Evolutionary conservation across 2,329 filamentous ascomycete species (phyloP).

Genomic region (Trichoderma polysporum): DNA sequence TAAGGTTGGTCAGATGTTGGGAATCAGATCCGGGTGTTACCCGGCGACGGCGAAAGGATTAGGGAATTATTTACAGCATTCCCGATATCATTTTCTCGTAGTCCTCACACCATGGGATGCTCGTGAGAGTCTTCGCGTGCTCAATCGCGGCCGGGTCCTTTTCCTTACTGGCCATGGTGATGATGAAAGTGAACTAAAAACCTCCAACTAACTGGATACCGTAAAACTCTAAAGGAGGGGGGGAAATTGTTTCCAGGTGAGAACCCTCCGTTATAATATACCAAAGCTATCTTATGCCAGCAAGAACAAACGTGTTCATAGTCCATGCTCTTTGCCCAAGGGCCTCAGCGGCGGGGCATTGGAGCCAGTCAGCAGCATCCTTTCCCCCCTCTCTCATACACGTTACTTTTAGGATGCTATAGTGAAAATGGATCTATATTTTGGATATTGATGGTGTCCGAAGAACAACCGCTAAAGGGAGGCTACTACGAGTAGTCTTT

Average conservation of each 20-base stretch:
- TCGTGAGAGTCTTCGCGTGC: slow-evolving; percentile 47
- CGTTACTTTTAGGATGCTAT: slow-evolving; percentile 2
- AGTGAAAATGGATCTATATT: slow-evolving; percentile 8
- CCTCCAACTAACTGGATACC: background rate
- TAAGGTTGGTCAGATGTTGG: background rate
- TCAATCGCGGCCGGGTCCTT: slow-evolving; percentile 46
- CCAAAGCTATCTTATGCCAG: background rate
- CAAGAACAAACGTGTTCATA: slow-evolving; percentile 15
- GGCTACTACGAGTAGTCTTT: background rate
- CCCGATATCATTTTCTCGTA: slow-evolving; percentile 66
- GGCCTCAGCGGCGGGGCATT: slow-evolving; percentile 17
- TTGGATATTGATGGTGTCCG: slow-evolving; percentile 1
- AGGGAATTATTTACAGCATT: slow-evolving; percentile 48
- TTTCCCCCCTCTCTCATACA: slow-evolving; percentile 1
- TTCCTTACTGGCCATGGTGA: slow-evolving; percentile 30
- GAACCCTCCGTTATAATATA: slow-evolving; percentile 5
- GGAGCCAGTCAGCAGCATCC: slow-evolving; percentile 14
- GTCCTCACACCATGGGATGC: slow-evolving; percentile 58
- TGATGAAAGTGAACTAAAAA: background rate
- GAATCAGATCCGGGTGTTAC: background rate
- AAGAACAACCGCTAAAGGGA: slow-evolving; percentile 9
- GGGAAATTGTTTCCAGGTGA: background rate
- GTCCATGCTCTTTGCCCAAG: slow-evolving; percentile 8
- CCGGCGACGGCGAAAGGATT: background rate
- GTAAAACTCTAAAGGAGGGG: background rate